Conservation (phyloP, 108 stramenopile genomes). For the Poteriospumella lacustris region DNA sequence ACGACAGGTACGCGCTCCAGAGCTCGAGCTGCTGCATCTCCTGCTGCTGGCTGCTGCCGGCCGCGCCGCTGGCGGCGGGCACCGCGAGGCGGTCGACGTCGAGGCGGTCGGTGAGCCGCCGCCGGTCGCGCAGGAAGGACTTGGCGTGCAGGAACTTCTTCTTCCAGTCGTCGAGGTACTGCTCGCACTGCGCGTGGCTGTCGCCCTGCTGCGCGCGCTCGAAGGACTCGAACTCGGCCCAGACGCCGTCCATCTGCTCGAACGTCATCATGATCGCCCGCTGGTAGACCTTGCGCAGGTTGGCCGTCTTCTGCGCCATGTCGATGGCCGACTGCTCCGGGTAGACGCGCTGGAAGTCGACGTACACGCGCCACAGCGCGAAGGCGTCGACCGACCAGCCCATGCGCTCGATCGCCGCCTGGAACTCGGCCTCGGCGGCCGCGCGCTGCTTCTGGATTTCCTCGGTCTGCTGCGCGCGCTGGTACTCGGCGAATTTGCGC, state of each 20-base stretch:
- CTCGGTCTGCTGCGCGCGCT: not conserved
- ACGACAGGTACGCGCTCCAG: constrained; percentile 12
- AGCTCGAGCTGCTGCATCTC: constrained; percentile 25
- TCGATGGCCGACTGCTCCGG: not conserved
- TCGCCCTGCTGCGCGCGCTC: not conserved
- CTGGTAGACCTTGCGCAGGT: constrained; percentile 8
- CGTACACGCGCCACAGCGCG: constrained; percentile 3
- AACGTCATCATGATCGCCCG: not conserved
- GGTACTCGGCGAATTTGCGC: not conserved
- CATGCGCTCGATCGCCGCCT: not conserved
- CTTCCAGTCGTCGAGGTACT: not conserved
- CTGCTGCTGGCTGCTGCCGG: too few relatives aligned
- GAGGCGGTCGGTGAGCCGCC: not conserved
- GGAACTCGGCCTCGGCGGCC: not conserved
- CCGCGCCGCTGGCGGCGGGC: not conserved
- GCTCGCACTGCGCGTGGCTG: not conserved
- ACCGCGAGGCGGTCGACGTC: not conserved
- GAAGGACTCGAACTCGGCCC: constrained; percentile 1
- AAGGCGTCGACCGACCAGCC: not conserved
- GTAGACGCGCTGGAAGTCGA: not conserved
- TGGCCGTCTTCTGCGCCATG: not conserved
- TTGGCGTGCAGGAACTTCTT: not conserved
- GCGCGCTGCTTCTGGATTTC: not conserved
- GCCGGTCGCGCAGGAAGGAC: not conserved
- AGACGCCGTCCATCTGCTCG: not conserved